phyloP scores from a whole-genome alignment of 1,284 basidiomycete genomes.

The Leccinum ponderosum region DNA sequence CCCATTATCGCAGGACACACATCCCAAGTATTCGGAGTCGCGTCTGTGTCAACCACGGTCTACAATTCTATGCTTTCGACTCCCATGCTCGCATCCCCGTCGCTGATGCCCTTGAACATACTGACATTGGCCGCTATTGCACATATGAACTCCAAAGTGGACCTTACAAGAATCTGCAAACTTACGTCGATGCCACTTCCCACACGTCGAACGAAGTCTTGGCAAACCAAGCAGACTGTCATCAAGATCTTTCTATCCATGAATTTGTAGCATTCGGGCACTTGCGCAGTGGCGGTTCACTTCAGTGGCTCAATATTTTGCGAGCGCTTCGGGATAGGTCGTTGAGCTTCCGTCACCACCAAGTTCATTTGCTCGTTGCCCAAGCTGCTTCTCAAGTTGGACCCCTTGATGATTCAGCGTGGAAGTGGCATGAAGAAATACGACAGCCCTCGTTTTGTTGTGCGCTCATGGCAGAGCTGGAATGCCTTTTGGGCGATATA shows the following conservation, averaged over 20 bases:
- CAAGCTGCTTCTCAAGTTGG: constrained; percentile 48
- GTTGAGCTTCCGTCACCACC: constrained; percentile 38
- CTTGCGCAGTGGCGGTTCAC: constrained; percentile 41
- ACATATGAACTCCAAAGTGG: constrained; percentile 31
- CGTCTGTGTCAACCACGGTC: constrained; percentile 38
- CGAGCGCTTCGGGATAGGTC: constrained; percentile 39
- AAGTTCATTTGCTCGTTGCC: constrained; percentile 40
- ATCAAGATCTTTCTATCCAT: constrained; percentile 38
- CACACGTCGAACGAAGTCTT: constrained; percentile 46
- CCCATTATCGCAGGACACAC: constrained; percentile 35
- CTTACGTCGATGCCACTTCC: constrained; percentile 35
- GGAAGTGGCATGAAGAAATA: constrained; percentile 38
- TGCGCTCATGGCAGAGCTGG: constrained; percentile 36
- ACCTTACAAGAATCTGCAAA: constrained; percentile 39
- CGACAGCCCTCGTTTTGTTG: constrained; percentile 32
- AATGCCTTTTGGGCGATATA: constrained; percentile 30
- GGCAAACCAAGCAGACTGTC: constrained; percentile 41
- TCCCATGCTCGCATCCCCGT: constrained; percentile 12
- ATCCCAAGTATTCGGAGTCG: constrained; percentile 29
- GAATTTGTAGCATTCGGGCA: constrained; percentile 45
- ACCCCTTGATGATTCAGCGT: constrained; percentile 15
- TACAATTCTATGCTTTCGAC: constrained; percentile 27
- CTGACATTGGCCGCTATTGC: constrained; percentile 23
- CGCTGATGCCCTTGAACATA: constrained; percentile 2
- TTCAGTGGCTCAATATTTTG: constrained; percentile 53